These are phyloP conservation scores for Toxicodendron radicans DNA, from an alignment of 345 rosid species.

Conservation along the genomic window DNA sequence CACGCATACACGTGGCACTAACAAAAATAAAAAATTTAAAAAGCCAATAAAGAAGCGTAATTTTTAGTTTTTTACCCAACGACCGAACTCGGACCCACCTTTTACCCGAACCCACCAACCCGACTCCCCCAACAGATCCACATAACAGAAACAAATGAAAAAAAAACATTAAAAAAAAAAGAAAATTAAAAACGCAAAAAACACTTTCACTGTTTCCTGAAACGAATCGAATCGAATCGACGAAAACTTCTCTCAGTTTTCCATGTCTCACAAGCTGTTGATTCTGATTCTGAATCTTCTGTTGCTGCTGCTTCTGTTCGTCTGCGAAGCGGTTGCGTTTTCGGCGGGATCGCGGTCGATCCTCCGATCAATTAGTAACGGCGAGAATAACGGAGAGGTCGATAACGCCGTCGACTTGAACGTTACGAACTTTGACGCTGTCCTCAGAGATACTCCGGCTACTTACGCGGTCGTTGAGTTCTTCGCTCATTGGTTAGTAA, in stretches of 20 bases:
- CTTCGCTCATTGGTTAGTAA: constrained; percentile 79
- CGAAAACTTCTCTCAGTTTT: not conserved
- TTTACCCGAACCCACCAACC: not conserved
- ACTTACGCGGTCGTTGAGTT: constrained; percentile 79
- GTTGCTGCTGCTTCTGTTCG: constrained; percentile 22
- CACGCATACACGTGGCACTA: too few relatives aligned
- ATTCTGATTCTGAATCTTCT: constrained; percentile 37
- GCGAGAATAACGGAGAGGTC: constrained; percentile 18
- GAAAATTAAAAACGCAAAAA: not conserved
- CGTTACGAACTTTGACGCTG: constrained; percentile 60
- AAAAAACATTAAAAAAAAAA: too few relatives aligned
- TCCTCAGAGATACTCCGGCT: constrained; percentile 70
- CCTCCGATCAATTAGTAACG: constrained; percentile 47
- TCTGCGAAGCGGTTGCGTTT: constrained; percentile 40
- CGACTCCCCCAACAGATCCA: constrained; percentile 10
- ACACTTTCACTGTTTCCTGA: not conserved
- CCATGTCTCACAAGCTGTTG: constrained; percentile 50
- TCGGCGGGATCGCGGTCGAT: constrained; percentile 60
- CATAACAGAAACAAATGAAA: not conserved
- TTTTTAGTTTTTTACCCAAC: not conserved
- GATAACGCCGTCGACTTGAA: constrained; percentile 80
- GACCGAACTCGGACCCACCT: constrained; percentile 8
- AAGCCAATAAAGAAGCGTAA: too few relatives aligned
- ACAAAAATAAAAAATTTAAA: too few relatives aligned
- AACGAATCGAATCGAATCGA: not conserved